Evolutionary conservation across 1,284 basidiomycete genomes (phyloP), one percentile per base, ranked within the genome.

Genomic region (Irpex sp.): DNA sequence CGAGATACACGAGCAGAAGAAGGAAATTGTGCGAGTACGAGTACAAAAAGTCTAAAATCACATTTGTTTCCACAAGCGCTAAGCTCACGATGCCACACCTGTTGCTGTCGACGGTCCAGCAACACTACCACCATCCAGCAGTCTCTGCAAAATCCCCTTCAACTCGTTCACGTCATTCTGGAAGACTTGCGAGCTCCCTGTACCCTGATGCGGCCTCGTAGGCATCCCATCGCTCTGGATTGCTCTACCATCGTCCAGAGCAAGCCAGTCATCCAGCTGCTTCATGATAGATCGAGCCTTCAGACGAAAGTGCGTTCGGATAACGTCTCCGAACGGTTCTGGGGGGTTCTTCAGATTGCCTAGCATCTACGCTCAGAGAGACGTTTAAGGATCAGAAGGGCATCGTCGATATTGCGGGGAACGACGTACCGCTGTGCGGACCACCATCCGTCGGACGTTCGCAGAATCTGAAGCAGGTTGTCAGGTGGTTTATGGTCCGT

Each of bases 241-340:
- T 5, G 73, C 57, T 65, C 77, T 81, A 5, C 87, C 85, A 66
- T 94, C 92, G 67, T 94, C 92, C 62, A 83, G 74, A 14, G 73
- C 70, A 18, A 92, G 74, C 93, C 90, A 96, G 65, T 83, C 77
- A 67, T 94, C 89, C n/a, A 96, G 77, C 72, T 95, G 93, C 37
- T 79, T 72, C 19, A 75, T 74, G 63, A 97, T 84, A 1, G 82
- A 81, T 49, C 78, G 78, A 0, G 91, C 85, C 71, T 96, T 96
- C 58, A 96, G 77, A n/a, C 88, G 81, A 78, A 93, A 96, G 74
- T 96, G 94, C 0, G 93, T 95, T 48, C 83, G 85, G 68, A 97
- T 89, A 61, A 95, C 84, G 63, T 93, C 88, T 48, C 77, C 85
- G 69, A 94, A 96, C 59, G 89, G 86, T 65, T 88, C 90, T 10